Base-by-base conservation (phyloP, 1,284 basidiomycete species). In the Erythrobasidium hasegawianum region DNA sequence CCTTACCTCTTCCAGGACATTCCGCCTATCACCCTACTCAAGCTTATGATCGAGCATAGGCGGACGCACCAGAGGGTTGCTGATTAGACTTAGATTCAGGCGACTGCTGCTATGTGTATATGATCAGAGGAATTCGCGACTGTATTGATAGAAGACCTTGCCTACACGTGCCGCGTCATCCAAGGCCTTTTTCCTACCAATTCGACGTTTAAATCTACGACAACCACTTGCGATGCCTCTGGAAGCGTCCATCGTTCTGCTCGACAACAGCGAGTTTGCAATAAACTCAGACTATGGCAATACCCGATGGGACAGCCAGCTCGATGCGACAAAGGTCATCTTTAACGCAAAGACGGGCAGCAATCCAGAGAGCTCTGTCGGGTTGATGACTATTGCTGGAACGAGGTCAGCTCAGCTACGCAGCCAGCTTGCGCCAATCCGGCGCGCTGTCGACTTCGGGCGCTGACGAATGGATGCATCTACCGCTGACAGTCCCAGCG, bases 361-460 rank as follows among this genome's bases (percentile, higher is more conserved):
- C 43, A 96, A 99, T 80, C 92, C 95, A 26, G 96, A 99, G 81
- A 97, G 90, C 79, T 92, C 91, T 14, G 93, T 97, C 59, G 95
- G 95, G 5, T 80, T 97, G 64, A 96, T 99, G 93, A 94, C 92
- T 43, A 95, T 96, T 89, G 95, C 92, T 26, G 88, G 90, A 92
- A 80, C 68, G 58, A 87, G 87, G 91, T 93, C 74, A 78, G 86
- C 79, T 10, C 72, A 18, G n/a, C 16, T 13, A 18, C n/a, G 24
- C n/a, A n/a, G 49, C 11, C 33, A 40, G 18, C 16, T 39, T 16
- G 57, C 33, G 41, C 47, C 20, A 39, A 58, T 43, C 20, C 65
- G 43, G 26, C 66, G 60, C 29, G 62, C 60, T 38, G 39, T 68
- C n/a, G 61, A 47, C 2, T 62, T 53, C 70, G 59, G 54, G 64